Evolutionary conservation across 2,329 filamentous ascomycete genomes (phyloP).

Genomic region (Sporothrix euskadiensis): DNA sequence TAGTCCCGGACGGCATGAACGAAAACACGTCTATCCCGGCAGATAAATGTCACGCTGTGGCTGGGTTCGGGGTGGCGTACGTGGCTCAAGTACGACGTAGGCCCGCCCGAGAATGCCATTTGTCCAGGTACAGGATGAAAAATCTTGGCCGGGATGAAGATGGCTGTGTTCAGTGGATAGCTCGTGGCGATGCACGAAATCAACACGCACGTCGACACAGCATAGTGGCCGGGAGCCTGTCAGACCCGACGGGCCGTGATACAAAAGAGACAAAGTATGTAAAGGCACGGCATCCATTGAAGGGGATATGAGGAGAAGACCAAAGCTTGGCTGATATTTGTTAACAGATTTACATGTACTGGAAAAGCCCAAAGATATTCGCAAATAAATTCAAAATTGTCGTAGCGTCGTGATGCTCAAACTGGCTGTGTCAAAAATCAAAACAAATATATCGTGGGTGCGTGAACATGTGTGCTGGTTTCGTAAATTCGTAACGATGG

Average conservation of each 20-base stretch:
- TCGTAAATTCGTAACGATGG: background rate
- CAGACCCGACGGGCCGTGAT: background rate
- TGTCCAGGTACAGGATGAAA: background rate
- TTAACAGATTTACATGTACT: background rate
- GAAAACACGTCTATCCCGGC: background rate
- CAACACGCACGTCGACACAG: background rate
- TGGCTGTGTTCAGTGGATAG: background rate
- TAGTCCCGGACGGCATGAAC: background rate
- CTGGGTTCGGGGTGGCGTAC: background rate
- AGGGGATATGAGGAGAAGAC: background rate
- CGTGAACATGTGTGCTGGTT: background rate
- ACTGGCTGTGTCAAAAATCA: background rate
- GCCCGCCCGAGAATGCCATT: background rate
- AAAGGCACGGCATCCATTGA: background rate
- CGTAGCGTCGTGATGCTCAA: background rate
- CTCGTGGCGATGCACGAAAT: background rate
- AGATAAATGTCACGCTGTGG: background rate
- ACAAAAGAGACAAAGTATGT: background rate
- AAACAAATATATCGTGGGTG: constrained; percentile 4
- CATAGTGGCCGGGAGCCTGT: background rate
- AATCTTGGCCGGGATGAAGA: background rate
- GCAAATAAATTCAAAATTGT: background rate
- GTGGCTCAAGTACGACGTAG: background rate
- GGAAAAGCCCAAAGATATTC: background rate
- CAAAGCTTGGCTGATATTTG: background rate